A percentile compares a stretch with the other conserved stretches of the same genome.
Conservation (phyloP, 139 green algal genomes). For the Chlorella vulgaris region DNA sequence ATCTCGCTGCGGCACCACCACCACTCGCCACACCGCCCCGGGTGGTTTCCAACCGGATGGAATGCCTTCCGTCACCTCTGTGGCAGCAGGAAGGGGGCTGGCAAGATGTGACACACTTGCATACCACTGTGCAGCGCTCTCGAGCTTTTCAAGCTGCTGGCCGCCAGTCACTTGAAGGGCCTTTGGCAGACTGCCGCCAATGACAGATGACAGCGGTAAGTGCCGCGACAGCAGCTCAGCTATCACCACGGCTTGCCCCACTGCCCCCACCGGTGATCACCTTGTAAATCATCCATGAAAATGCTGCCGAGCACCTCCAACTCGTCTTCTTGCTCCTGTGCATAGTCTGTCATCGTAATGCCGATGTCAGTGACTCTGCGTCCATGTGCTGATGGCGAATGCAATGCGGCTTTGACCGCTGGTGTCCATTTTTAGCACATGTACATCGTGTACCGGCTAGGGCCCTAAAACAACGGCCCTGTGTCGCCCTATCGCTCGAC, state of each 20-base stretch:
- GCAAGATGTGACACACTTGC: not conserved
- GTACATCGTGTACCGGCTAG: too few species aligned
- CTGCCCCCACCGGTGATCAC: not conserved
- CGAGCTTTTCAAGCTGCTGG: too few species aligned
- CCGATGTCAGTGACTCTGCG: not conserved
- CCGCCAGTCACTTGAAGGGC: too few species aligned
- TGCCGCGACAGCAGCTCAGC: too few species aligned
- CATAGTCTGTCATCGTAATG: slow-evolving; percentile 30
- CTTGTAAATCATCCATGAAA: slow-evolving; percentile 57
- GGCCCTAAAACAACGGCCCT: too few species aligned
- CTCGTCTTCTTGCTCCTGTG: slow-evolving; percentile 58
- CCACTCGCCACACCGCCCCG: slow-evolving; percentile 23
- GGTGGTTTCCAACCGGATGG: slow-evolving; percentile 41
- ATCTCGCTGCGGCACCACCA: slow-evolving; percentile 36
- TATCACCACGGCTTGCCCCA: not conserved
- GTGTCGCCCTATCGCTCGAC: too few species aligned
- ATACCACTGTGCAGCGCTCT: too few species aligned
- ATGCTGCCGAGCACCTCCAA: slow-evolving; percentile 63
- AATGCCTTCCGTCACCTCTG: slow-evolving; percentile 42
- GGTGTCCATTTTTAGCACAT: too few species aligned
- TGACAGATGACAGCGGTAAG: too few species aligned
- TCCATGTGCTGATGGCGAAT: not conserved
- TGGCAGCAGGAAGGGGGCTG: not conserved
- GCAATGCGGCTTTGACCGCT: too few species aligned
- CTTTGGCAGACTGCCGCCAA: too few species aligned